phyloP scores from a whole-genome alignment of 352 stramenopile species.

The Hyaloperonospora brassicae region DNA sequence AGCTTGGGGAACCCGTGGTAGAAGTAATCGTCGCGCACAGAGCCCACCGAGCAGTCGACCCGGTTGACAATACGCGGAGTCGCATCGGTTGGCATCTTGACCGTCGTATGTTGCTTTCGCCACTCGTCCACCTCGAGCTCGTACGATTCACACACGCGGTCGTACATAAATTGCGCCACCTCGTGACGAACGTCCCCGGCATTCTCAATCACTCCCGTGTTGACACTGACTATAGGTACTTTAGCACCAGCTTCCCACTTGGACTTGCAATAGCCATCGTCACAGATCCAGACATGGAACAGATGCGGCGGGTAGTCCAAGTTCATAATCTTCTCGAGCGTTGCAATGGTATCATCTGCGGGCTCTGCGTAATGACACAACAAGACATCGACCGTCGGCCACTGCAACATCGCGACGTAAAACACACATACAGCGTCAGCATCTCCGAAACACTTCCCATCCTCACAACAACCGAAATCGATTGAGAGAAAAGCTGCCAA shows the following conservation, averaged over 20 bases:
- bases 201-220: slow-evolving; percentile 78
- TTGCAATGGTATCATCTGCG: slow-evolving; percentile 68
- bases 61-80: slow-evolving; percentile 69
- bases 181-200: slow-evolving; percentile 72
- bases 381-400: slow-evolving; percentile 74
- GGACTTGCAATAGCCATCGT: slow-evolving; percentile 80
- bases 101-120: slow-evolving; percentile 76
- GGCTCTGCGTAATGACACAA: slow-evolving; percentile 71
- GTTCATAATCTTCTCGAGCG: slow-evolving; percentile 76
- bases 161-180: slow-evolving; percentile 81
- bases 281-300: slow-evolving; percentile 73
- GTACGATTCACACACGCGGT: slow-evolving; percentile 74
- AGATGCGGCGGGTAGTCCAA: slow-evolving; percentile 81
- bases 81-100: slow-evolving; percentile 56
- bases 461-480: neutral
- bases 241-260: slow-evolving; percentile 77
- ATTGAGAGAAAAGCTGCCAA: neutral
- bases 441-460: neutral
- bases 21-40: slow-evolving; percentile 77
- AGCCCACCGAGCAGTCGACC: slow-evolving; percentile 54
- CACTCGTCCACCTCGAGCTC: slow-evolving; percentile 78
- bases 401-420: slow-evolving; percentile 16
- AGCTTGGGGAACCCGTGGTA: slow-evolving; percentile 73
- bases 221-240: slow-evolving; percentile 53
- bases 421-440: slow-evolving; percentile 1